These are phyloP conservation scores for Endothia cerciana DNA, from an alignment of 2,329 filamentous ascomycete genomes.

Conservation along the genomic window DNA sequence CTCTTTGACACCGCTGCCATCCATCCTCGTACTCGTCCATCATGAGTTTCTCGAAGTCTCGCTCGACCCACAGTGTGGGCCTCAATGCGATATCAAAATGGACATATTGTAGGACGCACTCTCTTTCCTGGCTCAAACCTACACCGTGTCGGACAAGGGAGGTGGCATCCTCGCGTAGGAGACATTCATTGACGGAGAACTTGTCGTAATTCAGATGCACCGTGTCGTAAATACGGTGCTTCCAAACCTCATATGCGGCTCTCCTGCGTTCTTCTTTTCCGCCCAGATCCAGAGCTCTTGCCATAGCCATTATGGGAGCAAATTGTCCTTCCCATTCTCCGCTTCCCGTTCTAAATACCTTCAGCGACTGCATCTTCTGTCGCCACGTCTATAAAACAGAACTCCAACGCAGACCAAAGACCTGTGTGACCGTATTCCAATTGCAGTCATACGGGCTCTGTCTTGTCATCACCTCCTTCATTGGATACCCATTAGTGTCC, in stretches of 20 bases:
- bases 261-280: background rate
- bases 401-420: constrained; percentile 18
- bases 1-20: constrained; percentile 3
- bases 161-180: background rate
- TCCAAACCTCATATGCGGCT: background rate
- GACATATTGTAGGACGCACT: constrained; percentile 18
- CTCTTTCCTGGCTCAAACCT: constrained; percentile 9
- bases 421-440: background rate
- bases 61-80: constrained; percentile 13
- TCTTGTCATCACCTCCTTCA: constrained; percentile 4
- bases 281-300: constrained; percentile 6
- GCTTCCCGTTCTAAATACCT: constrained; percentile 19
- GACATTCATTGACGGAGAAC: background rate
- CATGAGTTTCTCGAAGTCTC: constrained; percentile 16
- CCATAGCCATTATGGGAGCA: background rate
- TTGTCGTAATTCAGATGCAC: constrained; percentile 22
- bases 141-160: background rate
- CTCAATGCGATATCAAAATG: background rate
- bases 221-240: background rate
- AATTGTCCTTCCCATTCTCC: constrained; percentile 12
- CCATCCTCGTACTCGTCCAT: constrained; percentile 15
- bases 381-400: constrained; percentile 6
- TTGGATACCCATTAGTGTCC: constrained; percentile 14
- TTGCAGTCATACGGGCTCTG: background rate
- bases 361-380: constrained; percentile 12